phyloP scores from a whole-genome alignment of 2,329 filamentous ascomycete genomes.

The Epichloe uncinata region DNA sequence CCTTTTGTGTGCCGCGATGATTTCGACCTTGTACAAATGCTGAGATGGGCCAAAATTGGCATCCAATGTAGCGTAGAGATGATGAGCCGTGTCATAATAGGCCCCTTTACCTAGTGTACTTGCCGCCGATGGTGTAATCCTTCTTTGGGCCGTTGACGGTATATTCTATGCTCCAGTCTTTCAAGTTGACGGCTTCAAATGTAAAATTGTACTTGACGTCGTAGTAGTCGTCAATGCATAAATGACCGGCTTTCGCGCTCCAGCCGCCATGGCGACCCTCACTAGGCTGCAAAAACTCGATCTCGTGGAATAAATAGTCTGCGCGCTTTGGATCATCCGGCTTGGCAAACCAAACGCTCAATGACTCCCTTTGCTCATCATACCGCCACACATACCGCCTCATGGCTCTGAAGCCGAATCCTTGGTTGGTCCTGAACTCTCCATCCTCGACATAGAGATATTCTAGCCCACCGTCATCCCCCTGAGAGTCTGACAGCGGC shows the following conservation, averaged over 20 bases:
- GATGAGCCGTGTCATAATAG: too few species aligned
- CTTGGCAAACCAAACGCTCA: conserved; percentile 64
- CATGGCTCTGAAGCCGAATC: conserved; percentile 44
- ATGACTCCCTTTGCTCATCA: conserved; percentile 39
- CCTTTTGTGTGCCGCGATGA: background rate
- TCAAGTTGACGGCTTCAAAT: conserved; percentile 43
- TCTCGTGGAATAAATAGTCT: conserved; percentile 63
- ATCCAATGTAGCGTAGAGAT: background rate
- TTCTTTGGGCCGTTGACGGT: conserved; percentile 59
- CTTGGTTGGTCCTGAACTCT: conserved; percentile 44
- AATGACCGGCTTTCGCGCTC: conserved; percentile 52
- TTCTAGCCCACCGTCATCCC: conserved; percentile 32
- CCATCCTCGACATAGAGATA: conserved; percentile 60
- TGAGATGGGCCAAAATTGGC: too few species aligned
- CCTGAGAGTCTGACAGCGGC: conserved; percentile 4
- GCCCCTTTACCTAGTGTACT: conserved; percentile 29
- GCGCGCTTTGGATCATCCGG: conserved; percentile 46
- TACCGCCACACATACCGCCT: conserved; percentile 64
- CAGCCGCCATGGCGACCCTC: conserved; percentile 32
- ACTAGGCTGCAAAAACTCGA: conserved; percentile 42
- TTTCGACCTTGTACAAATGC: too few species aligned
- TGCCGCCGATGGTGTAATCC: conserved; percentile 50
- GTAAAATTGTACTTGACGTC: conserved; percentile 55
- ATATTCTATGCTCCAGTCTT: conserved; percentile 48
- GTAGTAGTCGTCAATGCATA: conserved; percentile 61